Conservation (phyloP, 1,284 basidiomycete species). For the Moesziomyces parantarcticus region DNA sequence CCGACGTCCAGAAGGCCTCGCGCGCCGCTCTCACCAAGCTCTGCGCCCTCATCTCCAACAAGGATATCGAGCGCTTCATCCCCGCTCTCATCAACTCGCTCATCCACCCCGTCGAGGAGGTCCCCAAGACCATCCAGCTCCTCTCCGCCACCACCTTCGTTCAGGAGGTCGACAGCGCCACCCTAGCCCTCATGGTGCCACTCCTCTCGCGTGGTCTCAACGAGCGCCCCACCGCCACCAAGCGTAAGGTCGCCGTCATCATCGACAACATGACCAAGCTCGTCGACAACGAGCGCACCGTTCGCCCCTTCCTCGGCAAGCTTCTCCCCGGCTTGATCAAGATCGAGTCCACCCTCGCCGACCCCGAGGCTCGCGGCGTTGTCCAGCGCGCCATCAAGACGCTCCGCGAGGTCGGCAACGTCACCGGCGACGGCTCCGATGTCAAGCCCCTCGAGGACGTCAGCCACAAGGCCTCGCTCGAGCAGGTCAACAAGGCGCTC, state of each 20-base stretch:
- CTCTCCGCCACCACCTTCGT: slow-evolving; percentile 99
- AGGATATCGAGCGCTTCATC: slow-evolving; percentile 85
- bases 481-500: slow-evolving; percentile 60
- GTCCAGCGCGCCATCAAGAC: slow-evolving; percentile 67
- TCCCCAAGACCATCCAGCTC: slow-evolving; percentile 92
- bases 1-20: slow-evolving; percentile 98
- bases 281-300: slow-evolving; percentile 68
- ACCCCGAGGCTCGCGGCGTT: slow-evolving; percentile 66
- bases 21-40: slow-evolving; percentile 90
- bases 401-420: slow-evolving; percentile 65
- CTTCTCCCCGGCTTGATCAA: slow-evolving; percentile 68
- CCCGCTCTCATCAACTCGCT: slow-evolving; percentile 96
- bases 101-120: slow-evolving; percentile 99
- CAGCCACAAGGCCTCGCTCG: slow-evolving; percentile 50
- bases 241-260: slow-evolving; percentile 68
- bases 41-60: slow-evolving; percentile 82
- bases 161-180: slow-evolving; percentile 99
- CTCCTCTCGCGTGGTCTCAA: slow-evolving; percentile 91
- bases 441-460: slow-evolving; percentile 66
- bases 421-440: slow-evolving; percentile 65
- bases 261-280: slow-evolving; percentile 69
- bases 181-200: slow-evolving; percentile 98
- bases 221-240: slow-evolving; percentile 67
- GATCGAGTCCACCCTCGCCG: slow-evolving; percentile 66
- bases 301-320: slow-evolving; percentile 68